Percentiles rank a stretch among this genome's conserved stretches.
Conservation (phyloP, 305 asterid genomes). For the Fraxinus paxiana region DNA sequence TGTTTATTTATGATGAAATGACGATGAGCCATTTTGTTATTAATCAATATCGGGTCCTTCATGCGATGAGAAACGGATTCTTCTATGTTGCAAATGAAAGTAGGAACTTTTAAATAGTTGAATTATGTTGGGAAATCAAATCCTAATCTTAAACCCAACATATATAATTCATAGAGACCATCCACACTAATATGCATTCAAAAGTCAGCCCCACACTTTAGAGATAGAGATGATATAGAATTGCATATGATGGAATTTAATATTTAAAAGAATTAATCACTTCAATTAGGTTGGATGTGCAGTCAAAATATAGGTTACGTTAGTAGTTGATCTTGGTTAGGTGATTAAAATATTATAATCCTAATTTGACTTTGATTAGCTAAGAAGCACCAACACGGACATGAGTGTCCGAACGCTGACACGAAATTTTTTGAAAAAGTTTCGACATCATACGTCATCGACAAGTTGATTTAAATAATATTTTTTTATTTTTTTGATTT, state of each 20-base stretch:
- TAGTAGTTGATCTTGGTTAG: neutral
- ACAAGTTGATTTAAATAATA: neutral
- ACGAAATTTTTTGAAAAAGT: neutral
- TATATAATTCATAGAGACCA: neutral
- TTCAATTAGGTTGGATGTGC: neutral
- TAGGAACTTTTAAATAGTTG: neutral
- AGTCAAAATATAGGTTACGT: neutral
- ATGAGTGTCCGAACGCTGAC: neutral
- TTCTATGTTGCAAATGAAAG: neutral
- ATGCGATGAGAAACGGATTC: neutral
- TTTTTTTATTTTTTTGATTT: too few relatives aligned
- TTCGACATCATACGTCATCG: neutral
- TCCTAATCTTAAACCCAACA: neutral
- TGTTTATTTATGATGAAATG: neutral
- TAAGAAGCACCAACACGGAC: neutral
- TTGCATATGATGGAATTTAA: neutral
- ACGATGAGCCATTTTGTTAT: neutral
- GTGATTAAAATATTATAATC: neutral
- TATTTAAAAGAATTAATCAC: neutral
- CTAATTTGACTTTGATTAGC: neutral
- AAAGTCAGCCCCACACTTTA: neutral
- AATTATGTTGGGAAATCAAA: neutral
- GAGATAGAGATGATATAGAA: neutral
- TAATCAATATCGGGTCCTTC: neutral
- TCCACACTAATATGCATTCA: neutral